A percentile compares a stretch with the other conserved stretches of the same genome.
These are phyloP conservation scores for Chlorella sp. DNA, from an alignment of 139 green algal species.

Conservation along the genomic window DNA sequence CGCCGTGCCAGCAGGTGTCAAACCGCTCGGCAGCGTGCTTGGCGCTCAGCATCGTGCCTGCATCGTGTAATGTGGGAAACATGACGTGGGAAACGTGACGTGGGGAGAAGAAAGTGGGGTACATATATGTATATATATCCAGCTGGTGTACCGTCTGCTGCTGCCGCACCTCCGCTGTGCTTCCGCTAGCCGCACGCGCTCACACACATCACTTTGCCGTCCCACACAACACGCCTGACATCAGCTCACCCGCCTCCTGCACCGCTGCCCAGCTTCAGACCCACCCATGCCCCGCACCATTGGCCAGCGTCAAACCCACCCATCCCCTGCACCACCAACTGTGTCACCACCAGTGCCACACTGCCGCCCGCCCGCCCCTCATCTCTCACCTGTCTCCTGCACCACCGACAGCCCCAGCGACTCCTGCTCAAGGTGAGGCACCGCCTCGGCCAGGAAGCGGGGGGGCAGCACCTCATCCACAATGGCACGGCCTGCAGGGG, in stretches of 20 bases:
- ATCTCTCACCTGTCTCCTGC: conserved; percentile 51
- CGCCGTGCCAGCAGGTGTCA: conserved; percentile 83
- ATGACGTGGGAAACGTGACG: too few relatives aligned
- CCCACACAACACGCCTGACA: too few relatives aligned
- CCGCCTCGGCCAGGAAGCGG: conserved; percentile 77
- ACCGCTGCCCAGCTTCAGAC: neutral
- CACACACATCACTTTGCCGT: too few relatives aligned
- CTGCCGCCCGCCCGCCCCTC: too few relatives aligned
- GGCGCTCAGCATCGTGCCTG: conserved; percentile 33
- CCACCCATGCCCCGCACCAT: neutral
- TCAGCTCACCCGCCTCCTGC: neutral
- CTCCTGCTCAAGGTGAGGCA: conserved; percentile 65
- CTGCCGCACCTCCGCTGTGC: too few relatives aligned
- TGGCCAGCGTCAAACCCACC: too few relatives aligned
- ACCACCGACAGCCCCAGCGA: conserved; percentile 74
- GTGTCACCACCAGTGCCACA: too few relatives aligned
- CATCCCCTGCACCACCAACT: neutral
- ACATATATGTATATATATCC: too few relatives aligned
- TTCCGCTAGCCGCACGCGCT: too few relatives aligned
- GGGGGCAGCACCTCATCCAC: conserved; percentile 96
- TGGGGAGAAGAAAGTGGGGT: too few relatives aligned
- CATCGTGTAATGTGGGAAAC: too few relatives aligned
- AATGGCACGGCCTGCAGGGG: conserved; percentile 72
- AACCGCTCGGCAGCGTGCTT: conserved; percentile 83
- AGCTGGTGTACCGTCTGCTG: too few relatives aligned